phyloP scores from a whole-genome alignment of 345 rosid genomes.

The Pugionium cornutum region DNA sequence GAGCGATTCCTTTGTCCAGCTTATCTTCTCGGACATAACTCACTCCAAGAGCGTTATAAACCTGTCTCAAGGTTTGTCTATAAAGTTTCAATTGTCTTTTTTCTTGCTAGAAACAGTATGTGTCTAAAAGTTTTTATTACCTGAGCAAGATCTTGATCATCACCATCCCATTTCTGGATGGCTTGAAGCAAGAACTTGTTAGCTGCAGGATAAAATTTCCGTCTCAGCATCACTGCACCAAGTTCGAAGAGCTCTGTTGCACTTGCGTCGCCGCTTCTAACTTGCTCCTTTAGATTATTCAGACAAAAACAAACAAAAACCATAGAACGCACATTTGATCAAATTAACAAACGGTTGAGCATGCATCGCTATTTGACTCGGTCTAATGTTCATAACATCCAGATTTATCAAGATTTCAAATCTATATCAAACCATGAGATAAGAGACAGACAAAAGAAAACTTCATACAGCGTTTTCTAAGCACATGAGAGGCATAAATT shows the following conservation, averaged over 20 bases:
- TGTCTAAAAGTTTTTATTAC: constrained; percentile 31
- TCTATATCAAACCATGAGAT: constrained; percentile 3
- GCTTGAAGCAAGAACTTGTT: constrained; percentile 82
- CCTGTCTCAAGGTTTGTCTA: constrained; percentile 25
- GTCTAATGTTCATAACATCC: constrained; percentile 12
- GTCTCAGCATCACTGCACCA: constrained; percentile 92
- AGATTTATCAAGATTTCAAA: background rate
- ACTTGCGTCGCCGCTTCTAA: constrained; percentile 97
- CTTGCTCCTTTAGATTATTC: constrained; percentile 70
- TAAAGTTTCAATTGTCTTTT: background rate
- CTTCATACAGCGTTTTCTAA: background rate
- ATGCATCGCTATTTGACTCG: constrained; percentile 1
- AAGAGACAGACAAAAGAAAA: constrained; percentile 1
- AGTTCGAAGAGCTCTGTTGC: constrained; percentile 94
- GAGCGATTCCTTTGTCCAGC: constrained; percentile 79
- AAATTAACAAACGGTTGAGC: background rate
- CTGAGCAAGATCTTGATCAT: constrained; percentile 99
- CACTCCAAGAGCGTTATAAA: constrained; percentile 77
- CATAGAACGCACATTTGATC: background rate
- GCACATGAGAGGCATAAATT: background rate
- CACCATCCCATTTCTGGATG: constrained; percentile 95
- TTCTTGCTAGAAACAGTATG: background rate
- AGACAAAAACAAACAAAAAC: background rate
- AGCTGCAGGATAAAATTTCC: constrained; percentile 92
- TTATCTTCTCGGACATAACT: constrained; percentile 73